Evolutionary conservation across 306 rosid species (phyloP).

Genomic region (Bauhinia variegata): DNA sequence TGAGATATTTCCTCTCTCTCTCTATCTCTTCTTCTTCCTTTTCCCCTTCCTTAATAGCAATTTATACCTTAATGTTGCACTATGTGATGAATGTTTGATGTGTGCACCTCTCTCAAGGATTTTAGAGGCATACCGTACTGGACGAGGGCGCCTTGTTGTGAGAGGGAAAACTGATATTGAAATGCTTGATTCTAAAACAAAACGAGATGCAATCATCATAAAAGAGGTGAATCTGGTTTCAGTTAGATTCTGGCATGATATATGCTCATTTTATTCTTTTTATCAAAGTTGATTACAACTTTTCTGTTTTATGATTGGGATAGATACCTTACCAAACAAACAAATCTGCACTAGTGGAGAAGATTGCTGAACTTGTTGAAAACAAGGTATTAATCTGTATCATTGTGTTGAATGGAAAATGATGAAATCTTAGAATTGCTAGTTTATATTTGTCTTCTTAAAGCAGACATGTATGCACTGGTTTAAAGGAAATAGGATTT

Average conservation of each 20-base stretch:
- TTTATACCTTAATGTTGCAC: conserved; percentile 8
- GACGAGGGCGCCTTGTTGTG: conserved; percentile 81
- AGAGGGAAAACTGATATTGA: conserved; percentile 96
- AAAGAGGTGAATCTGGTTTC: conserved; percentile 63
- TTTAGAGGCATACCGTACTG: conserved; percentile 91
- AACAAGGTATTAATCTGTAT: conserved; percentile 69
- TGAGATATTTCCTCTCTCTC: too few species aligned
- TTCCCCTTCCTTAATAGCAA: conserved; percentile 3
- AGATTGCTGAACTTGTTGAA: conserved; percentile 97
- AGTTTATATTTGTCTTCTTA: conserved; percentile 8
- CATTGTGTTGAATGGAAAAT: conserved; percentile 1
- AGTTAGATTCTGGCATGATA: conserved; percentile 24
- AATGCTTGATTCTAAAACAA: conserved; percentile 80
- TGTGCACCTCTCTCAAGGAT: conserved; percentile 60
- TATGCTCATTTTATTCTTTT: conserved; percentile 23
- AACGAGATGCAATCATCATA: conserved; percentile 75
- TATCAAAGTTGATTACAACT: conserved; percentile 20
- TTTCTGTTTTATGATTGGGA: conserved; percentile 37
- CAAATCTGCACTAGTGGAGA: conserved; percentile 86
- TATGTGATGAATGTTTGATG: conserved; percentile 23
- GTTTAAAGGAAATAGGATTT: conserved; percentile 9
- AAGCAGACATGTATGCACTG: not conserved
- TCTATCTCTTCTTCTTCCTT: conserved; percentile 1
- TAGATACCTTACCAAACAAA: conserved; percentile 96
- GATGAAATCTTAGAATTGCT: conserved; percentile 6